Evolutionary conservation across 2,329 filamentous ascomycete genomes (phyloP).

Genomic region (Botrytis pseudocinerea): DNA sequence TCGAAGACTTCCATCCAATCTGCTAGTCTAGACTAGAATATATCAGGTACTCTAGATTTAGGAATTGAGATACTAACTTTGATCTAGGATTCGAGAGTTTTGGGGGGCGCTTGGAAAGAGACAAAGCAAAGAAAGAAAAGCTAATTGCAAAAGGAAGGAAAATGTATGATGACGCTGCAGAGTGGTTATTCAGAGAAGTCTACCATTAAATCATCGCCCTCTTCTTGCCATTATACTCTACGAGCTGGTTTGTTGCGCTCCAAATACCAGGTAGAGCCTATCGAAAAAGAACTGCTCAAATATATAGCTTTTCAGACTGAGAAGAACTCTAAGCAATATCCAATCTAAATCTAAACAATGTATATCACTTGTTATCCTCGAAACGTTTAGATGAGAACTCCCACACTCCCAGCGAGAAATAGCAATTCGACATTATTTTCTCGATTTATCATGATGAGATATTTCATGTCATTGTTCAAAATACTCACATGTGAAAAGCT

Average conservation of each 20-base stretch:
- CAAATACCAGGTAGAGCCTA: neutral
- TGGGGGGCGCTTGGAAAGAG: neutral
- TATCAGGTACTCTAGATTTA: neutral
- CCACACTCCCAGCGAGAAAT: neutral
- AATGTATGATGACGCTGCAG: constrained; percentile 19
- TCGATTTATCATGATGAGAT: neutral
- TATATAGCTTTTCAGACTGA: neutral
- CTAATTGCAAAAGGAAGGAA: neutral
- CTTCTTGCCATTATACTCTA: neutral
- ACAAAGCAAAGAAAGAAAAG: neutral
- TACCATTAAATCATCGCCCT: neutral
- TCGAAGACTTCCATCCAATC: neutral
- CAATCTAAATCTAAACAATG: too few species aligned
- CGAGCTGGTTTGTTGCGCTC: too few species aligned
- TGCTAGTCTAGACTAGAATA: neutral
- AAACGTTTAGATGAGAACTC: neutral
- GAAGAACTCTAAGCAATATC: neutral
- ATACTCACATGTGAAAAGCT: neutral
- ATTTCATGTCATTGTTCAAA: neutral
- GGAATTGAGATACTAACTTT: neutral
- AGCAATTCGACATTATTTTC: neutral
- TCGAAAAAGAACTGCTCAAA: neutral
- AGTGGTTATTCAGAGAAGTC: constrained; percentile 22
- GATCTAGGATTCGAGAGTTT: constrained; percentile 9
- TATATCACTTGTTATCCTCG: neutral